phyloP scores from a whole-genome alignment of 2,329 filamentous ascomycete species.

The Aspergillus sp. region DNA sequence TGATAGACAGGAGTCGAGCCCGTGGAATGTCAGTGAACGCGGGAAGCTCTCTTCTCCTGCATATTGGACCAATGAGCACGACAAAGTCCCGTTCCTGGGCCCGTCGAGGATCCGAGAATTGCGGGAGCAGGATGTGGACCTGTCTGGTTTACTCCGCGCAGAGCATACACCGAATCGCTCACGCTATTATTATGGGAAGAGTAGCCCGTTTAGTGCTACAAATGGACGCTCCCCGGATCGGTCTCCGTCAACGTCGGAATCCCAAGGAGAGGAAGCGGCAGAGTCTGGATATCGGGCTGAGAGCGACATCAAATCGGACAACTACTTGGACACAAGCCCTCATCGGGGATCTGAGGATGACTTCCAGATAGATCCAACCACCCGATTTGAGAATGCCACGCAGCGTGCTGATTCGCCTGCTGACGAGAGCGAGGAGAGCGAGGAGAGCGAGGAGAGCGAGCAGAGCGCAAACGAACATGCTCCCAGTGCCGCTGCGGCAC shows the following conservation, averaged over 20 bases:
- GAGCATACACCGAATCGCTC: conserved; percentile 36
- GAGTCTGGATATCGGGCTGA: conserved; percentile 16
- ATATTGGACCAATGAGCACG: conserved; percentile 27
- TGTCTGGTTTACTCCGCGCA: conserved; percentile 29
- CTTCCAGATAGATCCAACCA: conserved; percentile 23
- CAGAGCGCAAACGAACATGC: conserved; percentile 8
- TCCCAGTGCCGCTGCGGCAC: conserved; percentile 14
- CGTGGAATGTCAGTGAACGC: conserved; percentile 28
- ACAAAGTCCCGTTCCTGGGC: conserved; percentile 26
- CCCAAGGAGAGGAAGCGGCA: conserved; percentile 11
- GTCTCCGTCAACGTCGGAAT: conserved; percentile 10
- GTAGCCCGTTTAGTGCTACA: conserved; percentile 25
- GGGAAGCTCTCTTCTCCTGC: conserved; percentile 26
- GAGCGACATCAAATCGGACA: conserved; percentile 19
- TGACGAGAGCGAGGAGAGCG: neutral
- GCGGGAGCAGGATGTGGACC: conserved; percentile 34
- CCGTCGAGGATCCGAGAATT: conserved; percentile 32
- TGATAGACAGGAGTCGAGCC: conserved; percentile 26
- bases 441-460: conserved; percentile 1
- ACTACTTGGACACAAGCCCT: conserved; percentile 25
- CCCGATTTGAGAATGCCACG: conserved; percentile 17
- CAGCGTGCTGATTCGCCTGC: conserved; percentile 10
- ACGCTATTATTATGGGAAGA: conserved; percentile 35
- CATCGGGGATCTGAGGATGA: conserved; percentile 20
- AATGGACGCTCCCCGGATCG: conserved; percentile 16